Conservation (phyloP, 202 grass and related monocot species). For the Tripidium arundinaceum region DNA sequence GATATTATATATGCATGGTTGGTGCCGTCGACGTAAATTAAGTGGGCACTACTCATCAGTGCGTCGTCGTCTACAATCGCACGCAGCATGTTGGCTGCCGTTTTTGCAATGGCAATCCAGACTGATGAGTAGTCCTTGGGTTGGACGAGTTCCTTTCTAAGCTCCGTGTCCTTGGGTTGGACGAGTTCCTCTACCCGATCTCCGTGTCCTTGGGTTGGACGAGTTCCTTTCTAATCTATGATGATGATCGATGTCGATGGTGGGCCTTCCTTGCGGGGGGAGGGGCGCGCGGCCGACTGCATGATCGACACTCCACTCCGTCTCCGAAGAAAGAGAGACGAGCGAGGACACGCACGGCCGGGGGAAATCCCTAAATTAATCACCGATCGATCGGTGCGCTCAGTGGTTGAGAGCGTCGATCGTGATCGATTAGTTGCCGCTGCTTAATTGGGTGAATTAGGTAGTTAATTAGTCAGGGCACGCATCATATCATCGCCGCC, state of each 20-base stretch:
- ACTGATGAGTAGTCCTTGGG: no score
- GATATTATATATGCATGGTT: no score
- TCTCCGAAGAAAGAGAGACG: no score
- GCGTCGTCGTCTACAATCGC: not conserved
- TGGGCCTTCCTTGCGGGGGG: not conserved
- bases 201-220: not conserved
- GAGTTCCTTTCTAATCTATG: not conserved
- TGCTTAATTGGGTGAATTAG: not conserved
- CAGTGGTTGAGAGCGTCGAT: not conserved
- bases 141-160: no score
- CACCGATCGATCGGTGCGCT: not conserved
- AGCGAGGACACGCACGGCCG: no score
- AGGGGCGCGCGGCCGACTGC: not conserved
- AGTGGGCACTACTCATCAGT: no score
- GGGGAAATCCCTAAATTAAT: not conserved
- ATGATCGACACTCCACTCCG: not conserved
- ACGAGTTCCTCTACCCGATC: not conserved
- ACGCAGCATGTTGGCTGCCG: not conserved
- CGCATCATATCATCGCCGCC: slow-evolving; percentile 6
- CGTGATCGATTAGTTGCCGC: not conserved
- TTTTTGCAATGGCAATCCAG: not conserved
- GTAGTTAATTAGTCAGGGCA: not conserved
- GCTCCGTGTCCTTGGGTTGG: no score
- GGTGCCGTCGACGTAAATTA: no score
- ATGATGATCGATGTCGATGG: not conserved